phyloP scores from a whole-genome alignment of 2,329 filamentous ascomycete genomes.

The Venturia aucupariae region DNA sequence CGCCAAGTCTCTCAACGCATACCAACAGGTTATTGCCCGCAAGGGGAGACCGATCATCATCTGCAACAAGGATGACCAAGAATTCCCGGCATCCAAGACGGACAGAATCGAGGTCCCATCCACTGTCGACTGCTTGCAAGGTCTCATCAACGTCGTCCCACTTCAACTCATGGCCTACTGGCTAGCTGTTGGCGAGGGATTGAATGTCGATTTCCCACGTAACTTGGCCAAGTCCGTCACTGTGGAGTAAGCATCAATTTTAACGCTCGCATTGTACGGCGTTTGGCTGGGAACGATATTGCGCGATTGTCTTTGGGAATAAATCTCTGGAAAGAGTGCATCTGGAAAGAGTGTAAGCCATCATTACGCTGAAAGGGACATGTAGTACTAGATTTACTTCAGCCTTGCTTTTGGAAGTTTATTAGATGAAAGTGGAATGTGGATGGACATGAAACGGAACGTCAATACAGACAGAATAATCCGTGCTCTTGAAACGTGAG shows the following conservation, averaged over 20 bases:
- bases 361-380: background rate
- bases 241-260: conserved; percentile 66
- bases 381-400: conserved; percentile 4
- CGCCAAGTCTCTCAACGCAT: conserved; percentile 98
- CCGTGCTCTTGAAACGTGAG: background rate
- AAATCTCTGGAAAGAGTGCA: background rate
- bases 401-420: background rate
- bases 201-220: conserved; percentile 97
- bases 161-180: conserved; percentile 98
- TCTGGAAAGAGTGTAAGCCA: background rate
- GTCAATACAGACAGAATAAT: background rate
- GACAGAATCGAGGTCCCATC: conserved; percentile 96
- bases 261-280: background rate
- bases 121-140: conserved; percentile 92
- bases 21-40: conserved; percentile 97
- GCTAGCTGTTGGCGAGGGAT: conserved; percentile 89
- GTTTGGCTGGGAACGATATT: conserved; percentile 6
- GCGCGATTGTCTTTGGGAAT: background rate
- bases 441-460: background rate
- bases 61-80: conserved; percentile 82
- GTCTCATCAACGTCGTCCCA: conserved; percentile 94
- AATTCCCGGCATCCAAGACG: conserved; percentile 80
- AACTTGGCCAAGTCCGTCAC: conserved; percentile 99
- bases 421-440: background rate
- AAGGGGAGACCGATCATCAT: conserved; percentile 96